Base-by-base conservation (phyloP, 2,329 filamentous ascomycete genomes). In the Microthyrium microscopicum region DNA sequence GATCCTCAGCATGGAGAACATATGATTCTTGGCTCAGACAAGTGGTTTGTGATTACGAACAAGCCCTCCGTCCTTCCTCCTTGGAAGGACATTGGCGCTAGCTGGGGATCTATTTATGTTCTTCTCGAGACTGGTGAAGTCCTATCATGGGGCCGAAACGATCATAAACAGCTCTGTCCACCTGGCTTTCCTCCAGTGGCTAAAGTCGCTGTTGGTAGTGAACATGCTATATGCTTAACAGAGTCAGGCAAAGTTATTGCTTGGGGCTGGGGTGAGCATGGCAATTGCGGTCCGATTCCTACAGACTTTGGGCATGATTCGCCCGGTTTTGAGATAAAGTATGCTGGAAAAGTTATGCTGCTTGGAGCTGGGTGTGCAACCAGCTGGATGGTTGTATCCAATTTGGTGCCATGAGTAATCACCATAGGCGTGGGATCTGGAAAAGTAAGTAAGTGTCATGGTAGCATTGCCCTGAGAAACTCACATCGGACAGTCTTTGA, bases 201-300 rank as follows among this genome's bases (percentile, higher is more conserved):
- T 7, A 60, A 62, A 17, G 66, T 95, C n/a, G 78, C 80, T 3
- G 70, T 79, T 29, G 89, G 89, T 0, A 94, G 87, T 48, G 89
- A 95, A 54, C 89, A 98, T 53, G 73, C 70, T n/a, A 55, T 95
- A 40, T 81, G 73, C 6, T 54, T 87, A 18, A 73, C 78, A 0
- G 57, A 56, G 7, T 61, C 66, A 15, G 71, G 71, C 2, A 68
- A 75, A 32, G 71, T 93, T 1, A 56, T 91, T 31, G 70, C 81
- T 2, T 95, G 87, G 83, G 89, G 89, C 15, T 98, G 89, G 89
- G 85, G 84, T 2, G 87, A 95, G 55, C 89, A 98, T 56, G 89
- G 89, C 2, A 98, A 98, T 51, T 98, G 89, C 52, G 89, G 72
- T 22, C 61, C 67, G 26, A 61, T n/a, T n/a, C n/a, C n/a, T n/a